A percentile compares a stretch with the other conserved stretches of the same genome.
phyloP scores from a whole-genome alignment of 768 basidiomycete species.

The Phaeotremella fagi region DNA sequence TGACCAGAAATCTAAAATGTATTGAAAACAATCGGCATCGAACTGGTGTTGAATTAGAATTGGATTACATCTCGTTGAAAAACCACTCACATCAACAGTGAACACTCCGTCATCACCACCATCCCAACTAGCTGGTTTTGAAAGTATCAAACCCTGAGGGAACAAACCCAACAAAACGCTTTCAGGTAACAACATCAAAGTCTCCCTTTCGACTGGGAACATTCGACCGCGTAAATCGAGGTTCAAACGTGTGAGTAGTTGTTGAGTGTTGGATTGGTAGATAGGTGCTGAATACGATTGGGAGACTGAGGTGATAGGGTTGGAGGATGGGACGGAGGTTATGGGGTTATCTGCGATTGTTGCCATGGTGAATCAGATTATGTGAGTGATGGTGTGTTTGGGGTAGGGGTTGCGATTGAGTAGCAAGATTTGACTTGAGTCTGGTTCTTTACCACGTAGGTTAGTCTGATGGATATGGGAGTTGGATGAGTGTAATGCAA shows the following conservation, averaged over 20 bases:
- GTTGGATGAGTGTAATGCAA: neutral
- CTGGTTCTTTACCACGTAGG: neutral
- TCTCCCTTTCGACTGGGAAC: conserved; percentile 93
- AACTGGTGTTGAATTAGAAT: conserved; percentile 57
- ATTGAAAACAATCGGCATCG: conserved; percentile 93
- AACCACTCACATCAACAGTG: conserved; percentile 91
- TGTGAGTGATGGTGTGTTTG: neutral
- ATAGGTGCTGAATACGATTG: conserved; percentile 25
- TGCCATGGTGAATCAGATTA: conserved; percentile 22
- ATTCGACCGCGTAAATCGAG: conserved; percentile 87
- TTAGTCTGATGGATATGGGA: neutral
- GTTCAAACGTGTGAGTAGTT: conserved; percentile 78
- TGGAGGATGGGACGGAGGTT: conserved; percentile 47
- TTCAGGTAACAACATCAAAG: conserved; percentile 97
- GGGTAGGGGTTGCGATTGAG: neutral
- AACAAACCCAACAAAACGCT: conserved; percentile 93
- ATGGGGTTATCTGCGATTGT: conserved; percentile 47
- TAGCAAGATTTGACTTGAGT: neutral
- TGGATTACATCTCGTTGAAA: too few species aligned
- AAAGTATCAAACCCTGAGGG: conserved; percentile 92
- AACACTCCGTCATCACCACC: conserved; percentile 90
- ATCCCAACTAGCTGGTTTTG: conserved; percentile 60
- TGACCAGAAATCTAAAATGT: conserved; percentile 86
- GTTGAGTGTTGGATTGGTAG: conserved; percentile 57
- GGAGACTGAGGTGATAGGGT: conserved; percentile 48